Percentiles rank a stretch among this genome's conserved stretches.
Evolutionary conservation across 2,329 filamentous ascomycete genomes (phyloP).

Genomic region (Fulvia fulva): DNA sequence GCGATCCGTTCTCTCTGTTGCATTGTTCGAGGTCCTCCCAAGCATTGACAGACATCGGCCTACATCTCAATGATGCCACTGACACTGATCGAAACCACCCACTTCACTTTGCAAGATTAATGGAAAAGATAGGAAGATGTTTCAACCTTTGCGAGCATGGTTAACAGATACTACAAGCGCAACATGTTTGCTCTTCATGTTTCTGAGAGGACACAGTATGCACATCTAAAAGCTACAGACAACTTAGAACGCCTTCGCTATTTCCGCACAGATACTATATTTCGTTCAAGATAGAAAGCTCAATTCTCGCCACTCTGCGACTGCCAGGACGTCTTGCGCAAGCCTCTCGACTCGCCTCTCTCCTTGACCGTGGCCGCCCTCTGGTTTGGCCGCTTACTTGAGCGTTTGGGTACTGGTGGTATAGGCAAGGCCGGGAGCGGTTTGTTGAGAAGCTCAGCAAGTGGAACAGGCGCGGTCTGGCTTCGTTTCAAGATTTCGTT

Average conservation of each 20-base stretch:
- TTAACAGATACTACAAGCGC: neutral
- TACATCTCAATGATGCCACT: too few species aligned
- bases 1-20: too few species aligned
- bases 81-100: too few species aligned
- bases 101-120: too few species aligned
- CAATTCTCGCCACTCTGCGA: conserved; percentile 3
- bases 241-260: neutral
- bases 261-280: neutral
- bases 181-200: conserved; percentile 1
- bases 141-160: neutral
- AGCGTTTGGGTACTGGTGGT: neutral
- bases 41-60: too few species aligned
- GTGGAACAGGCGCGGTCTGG: neutral
- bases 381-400: neutral
- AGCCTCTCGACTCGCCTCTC: neutral
- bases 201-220: neutral
- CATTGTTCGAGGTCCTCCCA: too few species aligned
- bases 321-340: conserved; percentile 5
- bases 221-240: neutral
- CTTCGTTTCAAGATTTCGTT: neutral
- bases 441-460: neutral
- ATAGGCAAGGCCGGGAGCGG: neutral
- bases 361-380: neutral
- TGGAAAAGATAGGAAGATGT: neutral
- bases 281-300: conserved; percentile 4